phyloP scores from a whole-genome alignment of 2,329 filamentous ascomycete species.

The Hymenoscyphus fructigenus region DNA sequence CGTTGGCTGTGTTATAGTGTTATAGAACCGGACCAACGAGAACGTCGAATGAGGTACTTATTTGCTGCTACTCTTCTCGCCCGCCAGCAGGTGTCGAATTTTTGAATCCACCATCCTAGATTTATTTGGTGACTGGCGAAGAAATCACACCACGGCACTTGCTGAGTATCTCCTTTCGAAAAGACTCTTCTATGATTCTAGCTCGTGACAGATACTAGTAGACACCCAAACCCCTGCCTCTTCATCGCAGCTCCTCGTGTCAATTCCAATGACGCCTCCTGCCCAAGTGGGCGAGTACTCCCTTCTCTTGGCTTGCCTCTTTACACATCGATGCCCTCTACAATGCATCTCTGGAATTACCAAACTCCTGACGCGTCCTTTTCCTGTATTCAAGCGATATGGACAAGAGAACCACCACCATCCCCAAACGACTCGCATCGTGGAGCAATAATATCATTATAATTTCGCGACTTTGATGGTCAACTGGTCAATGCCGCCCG shows the following conservation, averaged over 20 bases:
- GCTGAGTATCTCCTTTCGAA: too few species aligned
- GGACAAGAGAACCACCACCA: background rate
- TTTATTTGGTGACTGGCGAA: too few species aligned
- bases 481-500: background rate
- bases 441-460: background rate
- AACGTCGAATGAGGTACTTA: too few species aligned
- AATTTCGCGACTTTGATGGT: slow-evolving; percentile 5
- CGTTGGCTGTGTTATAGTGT: too few species aligned
- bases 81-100: too few species aligned
- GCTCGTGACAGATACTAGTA: too few species aligned
- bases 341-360: background rate
- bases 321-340: background rate
- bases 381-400: background rate
- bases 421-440: background rate
- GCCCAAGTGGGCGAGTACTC: background rate
- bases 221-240: background rate
- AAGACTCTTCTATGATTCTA: too few species aligned
- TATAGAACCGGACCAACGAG: too few species aligned
- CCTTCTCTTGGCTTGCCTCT: background rate
- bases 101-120: too few species aligned
- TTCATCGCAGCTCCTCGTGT: background rate
- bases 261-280: background rate
- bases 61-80: too few species aligned
- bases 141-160: too few species aligned
- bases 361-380: background rate